These are phyloP conservation scores for Amanita pseudoporphyria DNA, from an alignment of 768 basidiomycete genomes.

Conservation along the genomic window DNA sequence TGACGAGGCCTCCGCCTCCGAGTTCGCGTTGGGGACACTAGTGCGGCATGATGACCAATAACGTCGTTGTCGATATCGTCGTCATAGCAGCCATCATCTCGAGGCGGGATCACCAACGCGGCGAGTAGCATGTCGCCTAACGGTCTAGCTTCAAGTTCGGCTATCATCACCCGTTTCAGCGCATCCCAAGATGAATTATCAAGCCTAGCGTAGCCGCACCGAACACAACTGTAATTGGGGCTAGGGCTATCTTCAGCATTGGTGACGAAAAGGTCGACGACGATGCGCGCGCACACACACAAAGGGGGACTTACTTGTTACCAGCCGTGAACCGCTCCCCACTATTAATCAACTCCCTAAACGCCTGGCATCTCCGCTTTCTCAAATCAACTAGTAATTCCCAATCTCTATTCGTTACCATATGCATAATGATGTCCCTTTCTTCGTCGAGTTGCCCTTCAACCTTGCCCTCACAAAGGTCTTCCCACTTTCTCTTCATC, in stretches of 20 bases:
- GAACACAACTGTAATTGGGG: slow-evolving; percentile 30
- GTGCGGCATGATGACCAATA: too few relatives aligned
- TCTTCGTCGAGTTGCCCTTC: slow-evolving; percentile 1
- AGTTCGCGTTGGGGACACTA: slow-evolving; percentile 5
- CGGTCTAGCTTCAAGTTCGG: slow-evolving; percentile 44
- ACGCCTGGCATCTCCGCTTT: slow-evolving; percentile 31
- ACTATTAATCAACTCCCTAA: slow-evolving; percentile 38
- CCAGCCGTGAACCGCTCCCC: slow-evolving; percentile 49
- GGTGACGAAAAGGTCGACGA: not conserved
- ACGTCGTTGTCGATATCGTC: too few relatives aligned
- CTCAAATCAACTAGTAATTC: slow-evolving; percentile 42
- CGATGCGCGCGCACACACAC: not conserved
- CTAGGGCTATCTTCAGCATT: slow-evolving; percentile 9
- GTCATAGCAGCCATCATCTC: not conserved
- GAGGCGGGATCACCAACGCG: not conserved
- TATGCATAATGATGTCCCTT: slow-evolving; percentile 23
- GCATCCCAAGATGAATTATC: slow-evolving; percentile 56
- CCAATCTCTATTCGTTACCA: slow-evolving; percentile 34
- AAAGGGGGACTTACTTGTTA: slow-evolving; percentile 27
- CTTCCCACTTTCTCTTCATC: slow-evolving; percentile 32
- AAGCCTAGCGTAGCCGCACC: slow-evolving; percentile 40
- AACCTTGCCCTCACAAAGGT: slow-evolving; percentile 36
- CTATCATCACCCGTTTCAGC: slow-evolving; percentile 38
- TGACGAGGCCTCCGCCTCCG: slow-evolving; percentile 28
- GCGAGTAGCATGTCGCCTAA: slow-evolving; percentile 41